Evolutionary conservation across 176 grass and related monocot species (phyloP).

Genomic region (Sorghum bicolor): DNA sequence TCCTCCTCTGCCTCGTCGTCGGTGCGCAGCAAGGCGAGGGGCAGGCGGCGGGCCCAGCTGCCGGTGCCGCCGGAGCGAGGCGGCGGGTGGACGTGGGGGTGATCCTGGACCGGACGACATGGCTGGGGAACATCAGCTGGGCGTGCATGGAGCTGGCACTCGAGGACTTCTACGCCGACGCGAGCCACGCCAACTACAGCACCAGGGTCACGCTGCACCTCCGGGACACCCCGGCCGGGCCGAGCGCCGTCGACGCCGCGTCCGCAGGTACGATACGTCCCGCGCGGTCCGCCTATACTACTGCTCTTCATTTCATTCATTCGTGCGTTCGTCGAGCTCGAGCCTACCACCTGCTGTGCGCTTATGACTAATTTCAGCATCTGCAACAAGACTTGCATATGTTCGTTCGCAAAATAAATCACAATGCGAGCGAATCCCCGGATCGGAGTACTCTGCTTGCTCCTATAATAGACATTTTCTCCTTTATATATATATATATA

Average conservation of each 20-base stretch:
- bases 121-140: conserved; percentile 61
- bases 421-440: too few species aligned
- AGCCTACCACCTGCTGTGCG: neutral
- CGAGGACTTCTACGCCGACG: conserved; percentile 52
- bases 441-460: too few species aligned
- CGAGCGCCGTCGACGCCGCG: conserved; percentile 39
- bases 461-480: too few species aligned
- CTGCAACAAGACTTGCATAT: neutral
- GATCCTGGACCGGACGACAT: conserved; percentile 54
- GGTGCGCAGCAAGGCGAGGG: neutral
- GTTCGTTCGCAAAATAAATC: neutral
- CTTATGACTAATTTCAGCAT: too few species aligned
- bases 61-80: neutral
- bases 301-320: neutral
- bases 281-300: neutral
- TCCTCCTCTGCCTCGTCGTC: neutral
- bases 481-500: too few species aligned
- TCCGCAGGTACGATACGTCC: conserved; percentile 27
- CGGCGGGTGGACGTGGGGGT: conserved; percentile 57
- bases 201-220: conserved; percentile 52
- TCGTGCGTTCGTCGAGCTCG: neutral
- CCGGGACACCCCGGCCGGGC: conserved; percentile 30
- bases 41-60: neutral
- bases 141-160: conserved; percentile 54
- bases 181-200: neutral